Evolutionary conservation across 2,329 filamentous ascomycete genomes (phyloP).

Genomic region (Nectriaceae sp.): DNA sequence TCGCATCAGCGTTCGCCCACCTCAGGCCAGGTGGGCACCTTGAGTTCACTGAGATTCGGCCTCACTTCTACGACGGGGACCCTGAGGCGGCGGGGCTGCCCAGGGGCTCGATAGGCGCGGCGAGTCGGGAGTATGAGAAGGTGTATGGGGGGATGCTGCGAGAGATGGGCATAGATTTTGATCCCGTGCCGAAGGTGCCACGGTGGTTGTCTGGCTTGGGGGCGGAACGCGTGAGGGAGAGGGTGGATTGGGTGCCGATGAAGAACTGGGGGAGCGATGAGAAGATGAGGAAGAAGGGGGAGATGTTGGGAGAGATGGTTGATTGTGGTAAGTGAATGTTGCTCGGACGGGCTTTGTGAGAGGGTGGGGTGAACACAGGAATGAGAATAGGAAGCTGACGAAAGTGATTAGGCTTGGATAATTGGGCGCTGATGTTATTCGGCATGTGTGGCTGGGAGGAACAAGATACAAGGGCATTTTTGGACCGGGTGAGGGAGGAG

Average conservation of each 20-base stretch:
- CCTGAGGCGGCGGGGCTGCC: constrained; percentile 20
- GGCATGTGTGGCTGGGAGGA: constrained; percentile 35
- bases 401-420: constrained; percentile 25
- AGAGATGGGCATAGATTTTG: constrained; percentile 39
- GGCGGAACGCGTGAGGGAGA: constrained; percentile 42
- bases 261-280: constrained; percentile 42
- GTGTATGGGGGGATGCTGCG: constrained; percentile 30
- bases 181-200: constrained; percentile 39
- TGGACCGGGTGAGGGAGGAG: constrained; percentile 35
- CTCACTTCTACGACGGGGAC: constrained; percentile 43
- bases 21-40: constrained; percentile 47
- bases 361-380: background rate
- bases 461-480: constrained; percentile 30
- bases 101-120: constrained; percentile 17
- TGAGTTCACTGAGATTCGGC: constrained; percentile 45
- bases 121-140: constrained; percentile 38
- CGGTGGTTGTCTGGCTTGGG: constrained; percentile 38
- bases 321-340: constrained; percentile 37
- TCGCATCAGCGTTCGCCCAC: constrained; percentile 39
- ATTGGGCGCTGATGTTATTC: constrained; percentile 36
- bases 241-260: constrained; percentile 44
- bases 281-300: constrained; percentile 39
- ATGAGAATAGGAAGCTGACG: too few species aligned
- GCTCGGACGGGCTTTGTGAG: too few species aligned
- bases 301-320: constrained; percentile 38